phyloP scores from a whole-genome alignment of 2,329 filamentous ascomycete genomes.

The Cladophialophora chaetospira region DNA sequence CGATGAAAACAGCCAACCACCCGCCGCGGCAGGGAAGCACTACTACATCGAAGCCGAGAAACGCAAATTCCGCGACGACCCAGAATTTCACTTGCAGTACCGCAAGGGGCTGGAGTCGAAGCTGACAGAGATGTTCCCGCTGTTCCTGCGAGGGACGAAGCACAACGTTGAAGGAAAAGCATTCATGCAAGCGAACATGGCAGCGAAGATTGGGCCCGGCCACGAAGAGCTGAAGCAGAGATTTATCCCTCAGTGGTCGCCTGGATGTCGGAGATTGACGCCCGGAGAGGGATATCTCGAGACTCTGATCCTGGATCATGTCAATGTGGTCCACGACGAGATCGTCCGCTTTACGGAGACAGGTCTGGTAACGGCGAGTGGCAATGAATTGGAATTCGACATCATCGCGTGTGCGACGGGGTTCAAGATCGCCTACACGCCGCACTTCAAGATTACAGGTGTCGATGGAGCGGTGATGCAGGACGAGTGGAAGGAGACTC shows the following conservation, averaged over 20 bases:
- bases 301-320: slow-evolving; percentile 40
- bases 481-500: slow-evolving; percentile 48
- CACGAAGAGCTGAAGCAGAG: slow-evolving; percentile 27
- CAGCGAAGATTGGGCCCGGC: slow-evolving; percentile 24
- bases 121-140: slow-evolving; percentile 47
- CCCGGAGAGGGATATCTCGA: slow-evolving; percentile 34
- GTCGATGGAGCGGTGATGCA: slow-evolving; percentile 30
- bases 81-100: slow-evolving; percentile 21
- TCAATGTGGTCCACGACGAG: slow-evolving; percentile 38
- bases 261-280: slow-evolving; percentile 32
- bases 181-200: slow-evolving; percentile 30
- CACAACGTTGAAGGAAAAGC: slow-evolving; percentile 39
- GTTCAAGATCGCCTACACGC: slow-evolving; percentile 40
- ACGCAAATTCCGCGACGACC: slow-evolving; percentile 21
- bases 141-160: slow-evolving; percentile 47
- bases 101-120: slow-evolving; percentile 29
- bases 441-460: slow-evolving; percentile 39
- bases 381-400: slow-evolving; percentile 38
- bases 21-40: slow-evolving; percentile 17
- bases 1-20: slow-evolving; percentile 11
- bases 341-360: slow-evolving; percentile 33
- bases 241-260: slow-evolving; percentile 31
- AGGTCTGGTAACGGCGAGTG: slow-evolving; percentile 45
- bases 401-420: slow-evolving; percentile 43
- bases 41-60: slow-evolving; percentile 29